These are phyloP conservation scores for Betula pendula DNA, from an alignment of 306 rosid species.

Conservation along the genomic window DNA sequence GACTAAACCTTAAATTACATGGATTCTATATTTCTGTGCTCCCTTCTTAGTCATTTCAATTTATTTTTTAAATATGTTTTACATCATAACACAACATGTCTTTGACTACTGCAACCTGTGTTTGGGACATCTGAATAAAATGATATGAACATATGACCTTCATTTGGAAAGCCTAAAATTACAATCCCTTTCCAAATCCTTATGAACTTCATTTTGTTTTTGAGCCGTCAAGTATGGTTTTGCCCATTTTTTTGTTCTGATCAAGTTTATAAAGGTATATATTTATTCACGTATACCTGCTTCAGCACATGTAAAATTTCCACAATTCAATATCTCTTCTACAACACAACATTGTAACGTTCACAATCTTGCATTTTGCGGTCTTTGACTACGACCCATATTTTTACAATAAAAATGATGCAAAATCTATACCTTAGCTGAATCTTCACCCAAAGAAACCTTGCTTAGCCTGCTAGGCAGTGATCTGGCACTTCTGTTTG, in stretches of 20 bases:
- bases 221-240: not conserved
- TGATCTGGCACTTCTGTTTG: slow-evolving; percentile 34
- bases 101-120: no score
- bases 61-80: no score
- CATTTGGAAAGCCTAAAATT: not conserved
- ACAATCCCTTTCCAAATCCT: not conserved
- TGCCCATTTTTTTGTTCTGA: slow-evolving; percentile 6
- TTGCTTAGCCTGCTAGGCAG: slow-evolving; percentile 76
- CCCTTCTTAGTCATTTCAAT: not conserved
- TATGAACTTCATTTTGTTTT: not conserved
- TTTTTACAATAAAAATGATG: slow-evolving; percentile 17
- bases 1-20: not conserved
- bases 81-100: no score
- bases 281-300: slow-evolving; percentile 16
- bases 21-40: not conserved
- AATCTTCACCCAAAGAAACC: slow-evolving; percentile 67
- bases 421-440: slow-evolving; percentile 38
- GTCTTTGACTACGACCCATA: slow-evolving; percentile 24
- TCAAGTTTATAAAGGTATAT: not conserved
- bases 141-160: not conserved
- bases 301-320: slow-evolving; percentile 9
- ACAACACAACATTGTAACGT: slow-evolving; percentile 11
- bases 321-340: not conserved
- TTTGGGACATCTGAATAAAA: not conserved
- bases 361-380: slow-evolving; percentile 12